Base-by-base conservation (phyloP, 306 rosid genomes). In the Phaseolus lunatus region DNA sequence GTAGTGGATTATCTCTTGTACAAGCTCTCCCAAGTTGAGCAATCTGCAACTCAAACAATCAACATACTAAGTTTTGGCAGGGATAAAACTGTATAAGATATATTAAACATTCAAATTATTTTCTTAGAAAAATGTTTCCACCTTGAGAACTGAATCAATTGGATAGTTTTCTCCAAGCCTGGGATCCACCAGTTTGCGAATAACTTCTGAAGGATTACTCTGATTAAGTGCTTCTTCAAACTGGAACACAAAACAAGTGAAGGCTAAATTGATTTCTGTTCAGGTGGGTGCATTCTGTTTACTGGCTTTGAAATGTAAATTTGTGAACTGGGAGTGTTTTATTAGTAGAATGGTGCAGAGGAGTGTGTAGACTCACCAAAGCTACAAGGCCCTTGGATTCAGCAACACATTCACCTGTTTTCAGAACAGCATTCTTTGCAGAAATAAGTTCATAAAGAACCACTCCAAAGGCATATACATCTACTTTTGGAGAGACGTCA, bases 401-500 rank as follows among this genome's bases (percentile, higher is more conserved):
- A 44, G 85, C 67, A 53, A 70, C 78, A 0, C 83, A 70, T 79
- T 75, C 86, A 59, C 83, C 82, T n/a, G 73, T 73, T 72, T 72
- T 88, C 9, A 91, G 67, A 31, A 93, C 76, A 54, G 98, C 98
- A 84, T 86, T 91, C 89, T 91, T 91, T 45, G 97, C 95, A 67
- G 98, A 77, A 64, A 82, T 82, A 8, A 77, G 79, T 56, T 82
- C 85, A 72, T 29, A 82, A 22, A 82, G 79, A 23, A 82, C 85
- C 45, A 82, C 85, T 43, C 85, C 85, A 77, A 82, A 82, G 16
- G 85, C 85, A 72, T 86, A 91, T 2, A 89, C 98, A 54, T 93
- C 98, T 50, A 93, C 81, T 79, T 93, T 93, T 24, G 98, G 92
- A 81, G 98, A 89, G 73, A 89, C 85, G 3, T 89, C 97, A 6